Percentiles rank a stretch among this genome's conserved stretches.
Conservation (phyloP, 2,329 filamentous ascomycete genomes). For the Trichoderma guizhouense region DNA sequence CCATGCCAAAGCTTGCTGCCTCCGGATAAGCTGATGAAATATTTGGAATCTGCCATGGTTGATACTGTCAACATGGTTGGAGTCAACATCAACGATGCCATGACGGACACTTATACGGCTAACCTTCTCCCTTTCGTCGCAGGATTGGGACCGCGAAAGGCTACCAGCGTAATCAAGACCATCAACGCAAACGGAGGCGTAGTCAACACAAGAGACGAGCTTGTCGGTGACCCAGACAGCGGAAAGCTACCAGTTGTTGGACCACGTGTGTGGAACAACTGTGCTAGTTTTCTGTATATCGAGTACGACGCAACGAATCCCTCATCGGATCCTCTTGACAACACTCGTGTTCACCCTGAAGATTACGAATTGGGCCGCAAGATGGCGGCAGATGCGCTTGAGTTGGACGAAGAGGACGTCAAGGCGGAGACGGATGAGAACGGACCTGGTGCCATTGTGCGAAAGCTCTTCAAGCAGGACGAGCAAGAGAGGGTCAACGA, state of each 20-base stretch:
- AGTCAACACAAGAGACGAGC: constrained; percentile 78
- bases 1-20: constrained; percentile 85
- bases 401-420: constrained; percentile 96
- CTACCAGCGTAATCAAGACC: constrained; percentile 68
- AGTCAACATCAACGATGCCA: constrained; percentile 90
- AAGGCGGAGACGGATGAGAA: constrained; percentile 91
- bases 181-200: constrained; percentile 88
- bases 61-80: constrained; percentile 98
- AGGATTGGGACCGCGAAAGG: constrained; percentile 88
- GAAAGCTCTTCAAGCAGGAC: constrained; percentile 91
- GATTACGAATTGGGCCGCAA: constrained; percentile 98
- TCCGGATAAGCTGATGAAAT: constrained; percentile 79
- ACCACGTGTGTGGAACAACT: constrained; percentile 92
- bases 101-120: constrained; percentile 75
- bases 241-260: constrained; percentile 77
- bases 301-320: constrained; percentile 80
- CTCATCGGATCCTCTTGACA: constrained; percentile 87
- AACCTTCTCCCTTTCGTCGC: constrained; percentile 88
- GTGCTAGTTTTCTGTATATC: constrained; percentile 90
- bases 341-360: constrained; percentile 95
- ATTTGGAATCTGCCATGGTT: constrained; percentile 93
- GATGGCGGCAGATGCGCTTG: constrained; percentile 95
- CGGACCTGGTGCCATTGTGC: constrained; percentile 83
- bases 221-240: constrained; percentile 82
- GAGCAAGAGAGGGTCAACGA: constrained; percentile 95